Percentiles rank a stretch among this genome's conserved stretches.
Conservation (phyloP, 192 early-diverging fungal species). For the Coemansia sp. region DNA sequence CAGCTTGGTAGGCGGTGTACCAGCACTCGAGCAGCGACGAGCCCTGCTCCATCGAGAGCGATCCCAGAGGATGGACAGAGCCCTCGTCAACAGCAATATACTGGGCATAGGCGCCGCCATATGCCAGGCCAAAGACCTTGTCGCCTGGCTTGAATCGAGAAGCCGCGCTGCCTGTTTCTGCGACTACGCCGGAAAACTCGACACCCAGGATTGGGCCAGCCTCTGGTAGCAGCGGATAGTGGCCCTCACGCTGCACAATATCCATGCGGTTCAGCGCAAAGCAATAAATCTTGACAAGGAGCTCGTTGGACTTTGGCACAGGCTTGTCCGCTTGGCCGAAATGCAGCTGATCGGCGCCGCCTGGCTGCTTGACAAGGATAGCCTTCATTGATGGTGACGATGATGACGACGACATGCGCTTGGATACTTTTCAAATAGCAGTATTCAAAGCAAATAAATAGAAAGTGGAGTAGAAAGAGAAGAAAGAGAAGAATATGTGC, state of each 20-base stretch:
- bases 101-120: constrained; percentile 77
- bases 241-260: constrained; percentile 70
- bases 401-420: not conserved
- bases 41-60: constrained; percentile 62
- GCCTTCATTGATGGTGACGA: constrained; percentile 44
- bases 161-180: constrained; percentile 48
- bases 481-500: not conserved
- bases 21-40: constrained; percentile 78
- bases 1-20: constrained; percentile 80
- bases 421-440: no score
- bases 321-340: constrained; percentile 55
- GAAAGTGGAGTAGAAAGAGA: no score
- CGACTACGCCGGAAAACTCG: constrained; percentile 71
- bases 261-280: constrained; percentile 84
- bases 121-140: constrained; percentile 70
- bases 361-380: constrained; percentile 55
- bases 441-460: no score
- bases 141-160: constrained; percentile 66
- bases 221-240: constrained; percentile 67
- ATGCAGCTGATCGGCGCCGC: constrained; percentile 56
- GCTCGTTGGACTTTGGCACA: constrained; percentile 37
- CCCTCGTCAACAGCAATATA: constrained; percentile 67
- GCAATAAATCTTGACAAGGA: constrained; percentile 59
- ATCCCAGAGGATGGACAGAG: constrained; percentile 61
- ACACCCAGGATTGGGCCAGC: constrained; percentile 73